A percentile compares a stretch with the other conserved stretches of the same genome.
Conservation (phyloP, 148 eudicot species). For the Persicaria tinctoria region DNA sequence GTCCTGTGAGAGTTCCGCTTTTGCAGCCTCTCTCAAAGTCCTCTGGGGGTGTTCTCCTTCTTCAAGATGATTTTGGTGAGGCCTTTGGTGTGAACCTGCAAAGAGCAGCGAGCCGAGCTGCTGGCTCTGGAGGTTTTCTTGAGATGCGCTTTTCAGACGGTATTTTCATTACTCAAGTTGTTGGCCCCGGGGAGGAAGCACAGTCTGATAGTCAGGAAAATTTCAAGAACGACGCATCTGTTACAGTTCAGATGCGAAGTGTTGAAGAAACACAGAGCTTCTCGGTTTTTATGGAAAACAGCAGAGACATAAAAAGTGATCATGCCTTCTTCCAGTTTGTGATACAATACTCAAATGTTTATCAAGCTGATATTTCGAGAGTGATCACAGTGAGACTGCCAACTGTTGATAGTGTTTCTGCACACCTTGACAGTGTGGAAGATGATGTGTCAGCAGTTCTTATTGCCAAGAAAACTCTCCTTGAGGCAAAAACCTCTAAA, state of each 20-base stretch:
- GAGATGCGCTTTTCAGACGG: slow-evolving; percentile 77
- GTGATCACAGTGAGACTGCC: slow-evolving; percentile 81
- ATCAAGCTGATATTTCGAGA: slow-evolving; percentile 80
- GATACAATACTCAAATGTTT: slow-evolving; percentile 64
- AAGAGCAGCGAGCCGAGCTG: slow-evolving; percentile 74
- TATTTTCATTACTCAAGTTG: slow-evolving; percentile 57
- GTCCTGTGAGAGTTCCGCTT: slow-evolving; percentile 82
- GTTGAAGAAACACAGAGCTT: slow-evolving; percentile 93
- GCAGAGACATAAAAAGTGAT: slow-evolving; percentile 61
- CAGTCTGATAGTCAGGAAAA: slow-evolving; percentile 57
- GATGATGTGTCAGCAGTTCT: slow-evolving; percentile 90
- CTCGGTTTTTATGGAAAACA: slow-evolving; percentile 66
- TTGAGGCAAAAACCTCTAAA: slow-evolving; percentile 57
- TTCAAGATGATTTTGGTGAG: slow-evolving; percentile 96
- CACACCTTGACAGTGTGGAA: slow-evolving; percentile 87
- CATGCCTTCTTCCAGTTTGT: slow-evolving; percentile 74
- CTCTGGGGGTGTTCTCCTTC: slow-evolving; percentile 80
- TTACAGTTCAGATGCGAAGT: slow-evolving; percentile 72
- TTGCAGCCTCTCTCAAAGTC: slow-evolving; percentile 80
- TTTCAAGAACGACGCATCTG: slow-evolving; percentile 65
- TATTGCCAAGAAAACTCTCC: slow-evolving; percentile 72
- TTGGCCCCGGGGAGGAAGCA: slow-evolving; percentile 94
- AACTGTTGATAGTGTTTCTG: slow-evolving; percentile 77
- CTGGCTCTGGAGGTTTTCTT: slow-evolving; percentile 78
- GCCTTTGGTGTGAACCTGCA: slow-evolving; percentile 96